Percentiles rank a stretch among this genome's conserved stretches.
Conservation (phyloP, 805 yeast species). For the Lachancea lanzarotensis region DNA sequence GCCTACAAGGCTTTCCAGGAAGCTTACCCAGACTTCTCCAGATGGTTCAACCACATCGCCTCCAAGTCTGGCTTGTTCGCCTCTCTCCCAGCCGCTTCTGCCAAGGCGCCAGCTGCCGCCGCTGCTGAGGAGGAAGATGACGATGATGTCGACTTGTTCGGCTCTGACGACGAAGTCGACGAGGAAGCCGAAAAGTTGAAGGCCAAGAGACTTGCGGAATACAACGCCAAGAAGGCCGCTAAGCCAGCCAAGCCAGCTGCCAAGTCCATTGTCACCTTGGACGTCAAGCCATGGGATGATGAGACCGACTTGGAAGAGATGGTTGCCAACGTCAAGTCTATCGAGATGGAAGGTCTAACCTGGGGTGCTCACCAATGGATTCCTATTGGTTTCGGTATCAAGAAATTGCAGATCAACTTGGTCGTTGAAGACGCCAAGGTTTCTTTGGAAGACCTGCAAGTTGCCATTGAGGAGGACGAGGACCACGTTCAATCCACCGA, state of each 20-base stretch:
- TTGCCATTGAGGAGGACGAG: slow-evolving; percentile 76
- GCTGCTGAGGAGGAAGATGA: slow-evolving; percentile 75
- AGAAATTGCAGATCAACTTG: slow-evolving; percentile 96
- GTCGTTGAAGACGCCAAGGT: slow-evolving; percentile 97
- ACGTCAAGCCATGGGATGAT: slow-evolving; percentile 99
- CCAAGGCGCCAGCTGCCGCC: slow-evolving; percentile 50
- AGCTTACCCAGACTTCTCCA: slow-evolving; percentile 87
- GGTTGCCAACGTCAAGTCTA: slow-evolving; percentile 76
- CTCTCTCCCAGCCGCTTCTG: slow-evolving; percentile 68
- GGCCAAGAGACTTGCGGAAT: slow-evolving; percentile 96
- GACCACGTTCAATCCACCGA: slow-evolving; percentile 99
- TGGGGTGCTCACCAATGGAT: slow-evolving; percentile 98
- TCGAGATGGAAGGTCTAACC: slow-evolving; percentile 84
- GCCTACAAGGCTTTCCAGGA: slow-evolving; percentile 91
- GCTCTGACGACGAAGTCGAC: slow-evolving; percentile 82
- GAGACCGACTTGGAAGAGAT: slow-evolving; percentile 92
- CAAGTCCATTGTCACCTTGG: slow-evolving; percentile 92
- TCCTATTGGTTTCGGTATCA: slow-evolving; percentile 99
- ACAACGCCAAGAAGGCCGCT: slow-evolving; percentile 95
- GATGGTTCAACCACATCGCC: slow-evolving; percentile 99
- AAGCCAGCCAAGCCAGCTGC: slow-evolving; percentile 99
- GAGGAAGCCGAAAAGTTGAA: slow-evolving; percentile 96
- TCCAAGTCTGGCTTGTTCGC: slow-evolving; percentile 82
- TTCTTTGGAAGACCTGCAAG: slow-evolving; percentile 84
- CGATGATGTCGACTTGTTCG: slow-evolving; percentile 81